Conservation (phyloP, 2,329 filamentous ascomycete species). For the Sporothrix schenckii region DNA sequence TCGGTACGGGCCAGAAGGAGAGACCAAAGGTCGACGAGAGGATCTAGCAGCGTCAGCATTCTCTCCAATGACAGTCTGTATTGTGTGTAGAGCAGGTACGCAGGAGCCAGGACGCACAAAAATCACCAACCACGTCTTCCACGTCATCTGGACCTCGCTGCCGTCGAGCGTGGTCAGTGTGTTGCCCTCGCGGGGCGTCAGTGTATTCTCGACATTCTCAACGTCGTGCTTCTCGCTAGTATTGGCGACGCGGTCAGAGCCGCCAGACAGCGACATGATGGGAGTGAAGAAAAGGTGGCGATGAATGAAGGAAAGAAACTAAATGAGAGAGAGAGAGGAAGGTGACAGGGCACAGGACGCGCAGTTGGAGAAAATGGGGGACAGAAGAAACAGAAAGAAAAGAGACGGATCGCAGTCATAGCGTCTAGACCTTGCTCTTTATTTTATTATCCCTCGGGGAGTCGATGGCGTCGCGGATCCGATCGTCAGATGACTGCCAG, state of each 20-base stretch:
- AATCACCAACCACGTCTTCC: conserved; percentile 20
- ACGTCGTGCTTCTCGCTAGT: conserved; percentile 23
- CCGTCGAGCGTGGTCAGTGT: conserved; percentile 23
- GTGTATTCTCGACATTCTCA: conserved; percentile 18
- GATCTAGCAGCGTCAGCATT: background rate
- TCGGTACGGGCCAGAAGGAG: conserved; percentile 28
- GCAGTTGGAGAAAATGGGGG: background rate
- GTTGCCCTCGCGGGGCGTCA: background rate
- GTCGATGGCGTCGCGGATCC: background rate
- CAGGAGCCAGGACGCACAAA: background rate
- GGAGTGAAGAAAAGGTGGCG: background rate
- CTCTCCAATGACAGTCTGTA: too few species aligned
- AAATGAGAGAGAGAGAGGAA: background rate
- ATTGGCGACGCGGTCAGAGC: conserved; percentile 13
- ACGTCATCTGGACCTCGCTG: conserved; percentile 22
- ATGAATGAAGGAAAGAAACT: background rate
- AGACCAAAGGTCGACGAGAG: conserved; percentile 28
- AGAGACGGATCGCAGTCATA: background rate
- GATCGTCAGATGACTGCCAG: background rate
- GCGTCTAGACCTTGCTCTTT: background rate
- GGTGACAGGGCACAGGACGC: background rate
- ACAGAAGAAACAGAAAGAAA: background rate
- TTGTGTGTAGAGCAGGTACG: too few species aligned
- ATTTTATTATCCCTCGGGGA: background rate
- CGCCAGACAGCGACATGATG: conserved; percentile 11